These are phyloP conservation scores for Hortiboletus flavorubellus DNA, from an alignment of 768 basidiomycete species.

Conservation along the genomic window DNA sequence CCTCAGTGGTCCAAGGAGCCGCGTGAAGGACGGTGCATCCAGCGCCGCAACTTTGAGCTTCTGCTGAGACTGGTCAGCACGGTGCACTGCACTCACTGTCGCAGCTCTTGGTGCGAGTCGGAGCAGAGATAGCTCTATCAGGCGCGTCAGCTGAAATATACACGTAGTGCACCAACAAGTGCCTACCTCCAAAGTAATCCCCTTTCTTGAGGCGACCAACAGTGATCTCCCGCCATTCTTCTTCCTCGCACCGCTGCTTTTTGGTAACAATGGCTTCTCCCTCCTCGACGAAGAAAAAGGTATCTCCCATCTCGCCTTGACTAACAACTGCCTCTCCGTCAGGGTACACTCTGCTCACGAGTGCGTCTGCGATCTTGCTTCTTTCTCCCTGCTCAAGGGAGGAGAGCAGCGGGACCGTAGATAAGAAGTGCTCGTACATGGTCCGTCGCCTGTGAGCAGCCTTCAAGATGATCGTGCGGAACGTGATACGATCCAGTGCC, in stretches of 20 bases:
- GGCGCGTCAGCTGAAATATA: slow-evolving; percentile 6
- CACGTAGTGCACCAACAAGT: neutral
- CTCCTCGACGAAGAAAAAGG: slow-evolving; percentile 97
- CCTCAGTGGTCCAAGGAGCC: slow-evolving; percentile 86
- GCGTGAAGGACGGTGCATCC: slow-evolving; percentile 90
- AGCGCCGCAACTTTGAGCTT: slow-evolving; percentile 92
- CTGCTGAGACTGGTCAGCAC: slow-evolving; percentile 41
- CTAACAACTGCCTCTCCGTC: slow-evolving; percentile 86
- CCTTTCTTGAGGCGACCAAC: slow-evolving; percentile 83
- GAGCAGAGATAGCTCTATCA: slow-evolving; percentile 83
- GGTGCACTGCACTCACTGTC: slow-evolving; percentile 80
- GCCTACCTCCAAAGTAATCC: slow-evolving; percentile 96
- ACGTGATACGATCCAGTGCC: slow-evolving; percentile 96
- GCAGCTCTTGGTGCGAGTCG: slow-evolving; percentile 89
- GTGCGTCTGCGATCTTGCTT: slow-evolving; percentile 96
- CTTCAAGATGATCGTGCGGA: slow-evolving; percentile 95
- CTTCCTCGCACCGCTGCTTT: slow-evolving; percentile 55
- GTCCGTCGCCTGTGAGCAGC: slow-evolving; percentile 86
- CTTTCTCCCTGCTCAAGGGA: slow-evolving; percentile 84
- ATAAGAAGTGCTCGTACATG: slow-evolving; percentile 96
- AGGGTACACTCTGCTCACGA: slow-evolving; percentile 75
- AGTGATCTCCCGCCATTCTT: slow-evolving; percentile 56
- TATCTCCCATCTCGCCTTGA: slow-evolving; percentile 94
- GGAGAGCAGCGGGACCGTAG: slow-evolving; percentile 83
- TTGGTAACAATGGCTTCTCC: slow-evolving; percentile 89